Evolutionary conservation across 129 eudicot species (phyloP), one percentile per base, ranked within the genome.

Genomic region (Lactuca sativa): DNA sequence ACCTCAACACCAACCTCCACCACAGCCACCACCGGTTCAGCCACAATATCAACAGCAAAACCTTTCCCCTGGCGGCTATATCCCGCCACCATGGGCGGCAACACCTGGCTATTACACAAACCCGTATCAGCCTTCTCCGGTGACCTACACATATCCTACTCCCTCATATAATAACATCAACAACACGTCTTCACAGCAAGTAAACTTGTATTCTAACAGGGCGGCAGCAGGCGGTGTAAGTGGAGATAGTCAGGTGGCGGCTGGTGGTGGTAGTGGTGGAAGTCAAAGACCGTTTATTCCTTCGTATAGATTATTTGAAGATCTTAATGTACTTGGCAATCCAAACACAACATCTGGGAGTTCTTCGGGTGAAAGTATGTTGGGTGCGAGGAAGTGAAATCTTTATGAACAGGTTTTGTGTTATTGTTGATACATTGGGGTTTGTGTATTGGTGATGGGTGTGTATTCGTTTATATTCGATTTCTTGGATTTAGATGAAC

Each of bases 11-110:
- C 83, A 69, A 16, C 34, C 43, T 5, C 85, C 72, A 51, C 15
- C 62, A 47, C 52, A 47, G 1, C 52, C 67, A 7, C 55, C 51
- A 7, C 55, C 51, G 16, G 3, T 13, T 38, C 81, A 69, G 12
- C 69, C 72, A 3, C 75, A 62, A 72, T 66, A 67, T 5, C 86
- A 78, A 62, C 81, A 74, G 7, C 78, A 70, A 36, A 82, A 72
- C 41, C 54, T 67, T 59, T 43, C 82, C 0, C 63, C 85, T 15
- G 81, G 70, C 59, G 80, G 70, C 56, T 88, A 86, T 63, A 83
- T 86, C 7, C 91, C 96, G 38, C 98, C 98, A 15, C 98, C 98
- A 52, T 92, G 98, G 98, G 98, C 96, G 6, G 77, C 86, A 30
- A 89, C 89, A 36, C 96, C 95, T 9, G 96, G 92, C 53, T 89